Evolutionary conservation across 192 early-diverging fungal species (phyloP).

Genomic region (Bifiguratus adelaidae): DNA sequence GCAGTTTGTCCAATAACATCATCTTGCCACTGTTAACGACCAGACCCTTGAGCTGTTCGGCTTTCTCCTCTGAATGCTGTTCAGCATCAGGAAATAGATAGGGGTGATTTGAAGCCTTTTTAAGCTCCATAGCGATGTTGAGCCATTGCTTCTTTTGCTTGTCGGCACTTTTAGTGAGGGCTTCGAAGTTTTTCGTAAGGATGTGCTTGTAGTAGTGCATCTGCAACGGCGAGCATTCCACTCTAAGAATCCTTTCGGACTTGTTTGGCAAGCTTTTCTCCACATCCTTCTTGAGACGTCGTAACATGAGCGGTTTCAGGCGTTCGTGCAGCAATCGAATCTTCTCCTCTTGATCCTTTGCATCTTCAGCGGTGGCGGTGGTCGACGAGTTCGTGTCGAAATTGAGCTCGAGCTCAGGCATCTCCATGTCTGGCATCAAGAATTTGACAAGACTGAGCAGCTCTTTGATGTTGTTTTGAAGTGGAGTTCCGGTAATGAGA

Average conservation of each 20-base stretch:
- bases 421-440: conserved; percentile 82
- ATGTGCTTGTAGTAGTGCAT: conserved; percentile 93
- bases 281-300: conserved; percentile 96
- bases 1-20: conserved; percentile 91
- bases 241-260: conserved; percentile 91
- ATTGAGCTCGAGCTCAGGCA: conserved; percentile 72
- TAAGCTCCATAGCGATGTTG: conserved; percentile 94
- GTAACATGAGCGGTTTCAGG: conserved; percentile 85
- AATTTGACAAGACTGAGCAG: conserved; percentile 85
- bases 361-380: no score
- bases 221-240: conserved; percentile 85
- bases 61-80: conserved; percentile 33
- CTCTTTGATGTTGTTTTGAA: conserved; percentile 96
- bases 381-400: conserved; percentile 59
- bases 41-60: conserved; percentile 73
- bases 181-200: conserved; percentile 85
- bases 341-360: conserved; percentile 67
- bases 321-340: conserved; percentile 77
- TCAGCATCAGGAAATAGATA: conserved; percentile 81
- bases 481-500: conserved; percentile 96
- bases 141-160: conserved; percentile 64
- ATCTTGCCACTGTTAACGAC: conserved; percentile 96
- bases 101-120: conserved; percentile 96
- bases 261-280: conserved; percentile 95
- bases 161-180: conserved; percentile 46